Evolutionary conservation across 257 asterid genomes (phyloP).

Genomic region (Solanum bukasovii): DNA sequence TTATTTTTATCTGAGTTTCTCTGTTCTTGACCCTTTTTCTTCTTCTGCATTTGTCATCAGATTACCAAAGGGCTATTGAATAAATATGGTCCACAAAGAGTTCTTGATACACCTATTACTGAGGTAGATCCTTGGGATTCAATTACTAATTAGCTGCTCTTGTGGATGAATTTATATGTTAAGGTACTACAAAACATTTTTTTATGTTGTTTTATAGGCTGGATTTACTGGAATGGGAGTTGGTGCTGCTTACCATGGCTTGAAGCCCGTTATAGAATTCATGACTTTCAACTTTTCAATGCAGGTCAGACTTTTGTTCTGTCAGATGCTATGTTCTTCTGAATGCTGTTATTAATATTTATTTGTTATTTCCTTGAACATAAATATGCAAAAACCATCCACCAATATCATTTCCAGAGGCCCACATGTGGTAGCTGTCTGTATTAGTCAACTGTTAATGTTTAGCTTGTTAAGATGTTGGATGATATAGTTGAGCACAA

Average conservation of each 20-base stretch:
- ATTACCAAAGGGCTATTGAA: conserved; percentile 81
- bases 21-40: not conserved
- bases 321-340: not conserved
- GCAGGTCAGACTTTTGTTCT: conserved; percentile 50
- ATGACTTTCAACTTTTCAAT: conserved; percentile 97
- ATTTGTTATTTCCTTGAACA: not conserved
- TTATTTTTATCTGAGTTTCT: not conserved
- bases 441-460: not conserved
- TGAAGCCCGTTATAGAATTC: conserved; percentile 79
- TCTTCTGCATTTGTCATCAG: conserved; percentile 19
- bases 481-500: not conserved
- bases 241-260: conserved; percentile 94
- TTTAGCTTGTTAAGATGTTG: not conserved
- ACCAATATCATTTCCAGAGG: not conserved
- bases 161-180: not conserved
- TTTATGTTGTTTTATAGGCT: conserved; percentile 38
- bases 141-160: not conserved
- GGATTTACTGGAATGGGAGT: conserved; percentile 95
- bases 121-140: conserved; percentile 50
- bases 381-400: not conserved
- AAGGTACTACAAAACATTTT: not conserved
- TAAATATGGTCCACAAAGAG: conserved; percentile 90
- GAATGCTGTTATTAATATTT: not conserved
- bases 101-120: conserved; percentile 84
- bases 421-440: not conserved